Percentiles rank a stretch among this genome's conserved stretches.
Conservation (phyloP, 139 green algal species). For the Penium margaritaceum region DNA sequence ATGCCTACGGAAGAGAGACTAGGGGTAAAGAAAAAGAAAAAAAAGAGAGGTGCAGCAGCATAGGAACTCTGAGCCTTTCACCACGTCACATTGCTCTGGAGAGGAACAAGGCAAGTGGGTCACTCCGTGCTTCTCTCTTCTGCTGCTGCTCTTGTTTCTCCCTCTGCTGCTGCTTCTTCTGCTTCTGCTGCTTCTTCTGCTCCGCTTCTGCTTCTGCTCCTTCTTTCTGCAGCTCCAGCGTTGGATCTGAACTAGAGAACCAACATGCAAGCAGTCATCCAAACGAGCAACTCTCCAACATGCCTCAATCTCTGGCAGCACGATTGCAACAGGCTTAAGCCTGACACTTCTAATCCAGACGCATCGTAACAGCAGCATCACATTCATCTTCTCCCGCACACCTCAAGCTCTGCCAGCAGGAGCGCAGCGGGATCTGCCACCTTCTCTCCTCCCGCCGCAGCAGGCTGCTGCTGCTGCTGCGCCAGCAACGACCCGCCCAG, state of each 20-base stretch:
- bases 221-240: too few species aligned
- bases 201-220: too few species aligned
- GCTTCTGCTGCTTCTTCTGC: too few species aligned
- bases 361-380: not conserved
- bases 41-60: not conserved
- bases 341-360: too few species aligned
- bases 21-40: conserved; percentile 5
- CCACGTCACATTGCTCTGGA: too few species aligned
- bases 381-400: not conserved
- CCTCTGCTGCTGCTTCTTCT: too few species aligned
- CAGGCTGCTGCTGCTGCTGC: not conserved
- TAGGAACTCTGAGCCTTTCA: not conserved
- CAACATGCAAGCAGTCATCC: not conserved
- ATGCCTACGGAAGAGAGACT: not conserved
- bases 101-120: too few species aligned
- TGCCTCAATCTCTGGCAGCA: not conserved
- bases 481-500: not conserved
- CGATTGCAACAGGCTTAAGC: too few species aligned
- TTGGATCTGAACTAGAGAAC: too few species aligned
- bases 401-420: conserved; percentile 2
- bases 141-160: too few species aligned
- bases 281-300: not conserved
- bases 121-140: too few species aligned
- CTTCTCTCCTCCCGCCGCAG: not conserved
- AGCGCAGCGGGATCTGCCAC: not conserved